Evolutionary conservation across 257 asterid genomes (phyloP), one percentile per base, ranked within the genome.

Genomic region (Apocynum venetum): DNA sequence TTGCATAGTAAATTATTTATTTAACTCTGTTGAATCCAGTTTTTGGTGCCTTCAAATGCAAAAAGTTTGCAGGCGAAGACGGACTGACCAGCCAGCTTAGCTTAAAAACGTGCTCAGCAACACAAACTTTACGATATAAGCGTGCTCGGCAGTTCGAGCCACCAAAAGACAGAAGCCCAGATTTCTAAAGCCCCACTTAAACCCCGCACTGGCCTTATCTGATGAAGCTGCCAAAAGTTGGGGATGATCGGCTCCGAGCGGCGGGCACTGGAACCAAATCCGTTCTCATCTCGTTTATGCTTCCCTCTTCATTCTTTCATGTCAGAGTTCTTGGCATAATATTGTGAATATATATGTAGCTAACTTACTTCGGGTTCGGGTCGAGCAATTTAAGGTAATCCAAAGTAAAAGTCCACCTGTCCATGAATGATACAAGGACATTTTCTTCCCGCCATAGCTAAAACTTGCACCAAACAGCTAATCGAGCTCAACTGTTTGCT

Each of bases 401-500:
- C 35, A 3, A 41, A 66, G 12, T 15, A 57, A 57, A 57, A 57
- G 64, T 57, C 35, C 35, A 19, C 49, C 4, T 38, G 38, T 35
- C 75, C 49, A 55, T 49, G 69, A 77, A 38, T 61, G 59, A 72
- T 61, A 72, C 69, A 20, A 31, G 31, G 61, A 52, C 19, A 41
- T 75, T 69, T 51, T 43, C 70, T 63, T 43, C 19, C 71, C 35
- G 65, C 80, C 72, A 41, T 76, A 46, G 35, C 78, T 48, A 85
- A 80, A 76, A 75, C 74, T 71, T 78, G 78, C 8, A 60, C 78
- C 61, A 82, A 82, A 60, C 85, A 85, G 80, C 80, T 94, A 80
- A 79, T 89, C 82, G 82, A 83, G 79, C 82, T 92, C 83, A 94
- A 94, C 76, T 77, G 89, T 78, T 84, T 59, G 74, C 86, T 94